Percentiles rank a stretch among this genome's conserved stretches.
Evolutionary conservation across 2,329 filamentous ascomycete species (phyloP).

Genomic region (Furcasterigmium furcatum): DNA sequence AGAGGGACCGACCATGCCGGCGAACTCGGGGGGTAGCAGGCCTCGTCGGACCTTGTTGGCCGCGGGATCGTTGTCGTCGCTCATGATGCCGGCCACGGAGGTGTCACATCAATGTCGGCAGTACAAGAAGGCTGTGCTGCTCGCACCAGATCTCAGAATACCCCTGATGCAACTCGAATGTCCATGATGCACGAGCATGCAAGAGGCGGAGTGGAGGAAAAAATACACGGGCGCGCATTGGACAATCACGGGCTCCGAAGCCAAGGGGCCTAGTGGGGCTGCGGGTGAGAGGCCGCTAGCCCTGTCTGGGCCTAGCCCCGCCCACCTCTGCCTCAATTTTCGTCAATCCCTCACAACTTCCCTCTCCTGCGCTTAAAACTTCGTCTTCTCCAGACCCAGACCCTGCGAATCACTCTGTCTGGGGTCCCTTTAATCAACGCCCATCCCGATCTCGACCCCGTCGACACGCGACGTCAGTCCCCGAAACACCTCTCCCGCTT

Average conservation of each 20-base stretch:
- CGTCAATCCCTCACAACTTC: constrained; percentile 37
- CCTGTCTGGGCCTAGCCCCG: constrained; percentile 27
- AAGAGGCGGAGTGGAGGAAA: not conserved
- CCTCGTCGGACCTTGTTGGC: constrained; percentile 18
- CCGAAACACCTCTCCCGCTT: not conserved
- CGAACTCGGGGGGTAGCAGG: constrained; percentile 37
- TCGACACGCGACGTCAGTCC: not conserved
- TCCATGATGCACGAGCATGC: too few relatives aligned
- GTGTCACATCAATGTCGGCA: too few relatives aligned
- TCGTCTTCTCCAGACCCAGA: constrained; percentile 35
- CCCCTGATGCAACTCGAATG: too few relatives aligned
- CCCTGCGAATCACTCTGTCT: constrained; percentile 19
- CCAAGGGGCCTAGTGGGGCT: constrained; percentile 9
- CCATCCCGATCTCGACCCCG: not conserved
- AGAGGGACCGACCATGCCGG: constrained; percentile 45
- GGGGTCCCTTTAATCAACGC: not conserved
- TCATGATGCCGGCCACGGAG: too few relatives aligned
- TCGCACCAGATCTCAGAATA: too few relatives aligned
- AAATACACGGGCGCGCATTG: constrained; percentile 8
- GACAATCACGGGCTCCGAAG: constrained; percentile 12
- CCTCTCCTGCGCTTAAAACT: constrained; percentile 37
- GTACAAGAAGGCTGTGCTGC: too few relatives aligned
- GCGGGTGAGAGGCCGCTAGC: constrained; percentile 9
- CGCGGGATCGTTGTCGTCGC: not conserved
- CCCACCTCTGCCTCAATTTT: constrained; percentile 39